Evolutionary conservation across 441 rosid species (phyloP).

Genomic region (Populus hybrid): DNA sequence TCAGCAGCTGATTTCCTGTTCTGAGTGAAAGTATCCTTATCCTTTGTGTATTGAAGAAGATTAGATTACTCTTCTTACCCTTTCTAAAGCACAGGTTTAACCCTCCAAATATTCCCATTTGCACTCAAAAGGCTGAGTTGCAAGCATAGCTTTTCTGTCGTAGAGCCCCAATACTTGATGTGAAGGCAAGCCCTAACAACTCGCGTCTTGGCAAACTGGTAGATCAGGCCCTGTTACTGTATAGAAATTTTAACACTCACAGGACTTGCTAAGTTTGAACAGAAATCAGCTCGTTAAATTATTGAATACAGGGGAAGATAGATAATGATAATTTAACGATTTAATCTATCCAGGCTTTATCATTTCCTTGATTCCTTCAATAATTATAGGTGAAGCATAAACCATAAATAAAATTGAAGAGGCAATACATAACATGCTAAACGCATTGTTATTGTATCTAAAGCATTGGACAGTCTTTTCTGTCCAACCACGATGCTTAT

Average conservation of each 20-base stretch:
- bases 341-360: too few relatives aligned
- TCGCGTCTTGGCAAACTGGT: neutral
- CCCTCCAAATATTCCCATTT: neutral
- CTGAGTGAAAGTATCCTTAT: neutral
- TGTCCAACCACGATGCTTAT: too few relatives aligned
- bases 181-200: neutral
- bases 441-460: too few relatives aligned
- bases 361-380: too few relatives aligned
- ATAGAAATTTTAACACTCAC: neutral
- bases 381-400: too few relatives aligned
- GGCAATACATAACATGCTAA: too few relatives aligned
- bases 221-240: neutral
- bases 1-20: neutral
- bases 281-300: neutral
- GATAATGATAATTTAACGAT: neutral
- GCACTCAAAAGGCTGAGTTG: neutral
- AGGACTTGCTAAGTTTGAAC: neutral
- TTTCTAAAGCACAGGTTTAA: neutral
- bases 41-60: neutral
- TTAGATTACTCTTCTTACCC: neutral
- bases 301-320: neutral
- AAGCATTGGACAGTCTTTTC: too few relatives aligned
- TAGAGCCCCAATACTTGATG: neutral
- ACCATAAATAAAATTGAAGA: too few relatives aligned
- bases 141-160: too few relatives aligned